phyloP scores from a whole-genome alignment of 75 land plant genomes.

The Cupressus sempervirens region DNA sequence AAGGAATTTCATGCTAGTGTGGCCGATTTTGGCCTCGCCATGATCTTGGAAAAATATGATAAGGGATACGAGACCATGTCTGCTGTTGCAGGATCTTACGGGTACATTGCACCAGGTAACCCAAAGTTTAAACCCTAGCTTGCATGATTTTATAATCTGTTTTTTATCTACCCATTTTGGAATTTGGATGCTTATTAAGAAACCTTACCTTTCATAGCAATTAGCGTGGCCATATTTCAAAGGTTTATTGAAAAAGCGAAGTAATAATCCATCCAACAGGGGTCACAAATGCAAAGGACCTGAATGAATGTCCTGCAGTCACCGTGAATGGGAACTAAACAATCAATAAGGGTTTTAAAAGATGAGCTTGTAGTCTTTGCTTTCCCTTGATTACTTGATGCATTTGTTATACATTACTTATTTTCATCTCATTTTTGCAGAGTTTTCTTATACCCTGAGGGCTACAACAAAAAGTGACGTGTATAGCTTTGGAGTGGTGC shows the following conservation, averaged over 20 bases:
- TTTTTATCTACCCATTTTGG: background rate
- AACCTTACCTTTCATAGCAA: background rate
- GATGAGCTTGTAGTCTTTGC: background rate
- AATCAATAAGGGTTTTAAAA: background rate
- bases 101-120: constrained; percentile 39
- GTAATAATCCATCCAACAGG: background rate
- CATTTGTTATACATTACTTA: background rate
- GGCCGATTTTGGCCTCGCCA: constrained; percentile 42
- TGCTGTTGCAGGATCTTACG: constrained; percentile 30
- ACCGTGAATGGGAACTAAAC: background rate
- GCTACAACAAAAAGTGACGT: constrained; percentile 23
- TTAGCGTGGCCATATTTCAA: background rate
- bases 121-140: background rate
- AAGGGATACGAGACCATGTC: constrained; percentile 17
- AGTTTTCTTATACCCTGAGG: constrained; percentile 22
- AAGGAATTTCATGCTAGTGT: constrained; percentile 24
- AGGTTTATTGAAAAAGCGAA: background rate
- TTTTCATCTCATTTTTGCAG: constrained; percentile 7
- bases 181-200: background rate
- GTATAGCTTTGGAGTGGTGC: constrained; percentile 27
- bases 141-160: background rate
- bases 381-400: background rate
- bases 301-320: no score
- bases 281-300: background rate
- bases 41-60: constrained; percentile 21